Base-by-base conservation (phyloP, 768 basidiomycete genomes). In the Lentinus tigrinus region DNA sequence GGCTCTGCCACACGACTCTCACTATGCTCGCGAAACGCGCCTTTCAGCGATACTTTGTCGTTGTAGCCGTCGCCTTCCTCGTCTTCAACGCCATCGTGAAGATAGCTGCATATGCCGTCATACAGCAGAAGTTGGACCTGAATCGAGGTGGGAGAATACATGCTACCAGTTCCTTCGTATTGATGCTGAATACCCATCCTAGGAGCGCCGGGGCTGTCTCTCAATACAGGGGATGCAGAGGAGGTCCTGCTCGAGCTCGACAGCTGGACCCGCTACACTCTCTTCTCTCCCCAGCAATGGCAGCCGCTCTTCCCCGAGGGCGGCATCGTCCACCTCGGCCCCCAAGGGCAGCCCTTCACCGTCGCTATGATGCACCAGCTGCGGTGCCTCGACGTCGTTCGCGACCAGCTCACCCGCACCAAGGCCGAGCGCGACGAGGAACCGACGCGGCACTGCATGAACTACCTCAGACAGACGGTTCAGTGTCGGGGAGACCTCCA, bases 301-400 rank as follows among this genome's bases (percentile, higher is more conserved):
- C 55, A 58, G 6, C 50, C 65, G 17, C 63, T 70, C 43, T 58
- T 64, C 2, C 70, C 72, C 10, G 52, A 56, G n/a, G 37, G 62
- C 21, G 69, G 70, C n/a, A 48, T 66, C 40, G 39, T 72, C 43
- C 60, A 69, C 47, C 59, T 73, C n/a, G 71, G 72, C 0, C 49
- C 53, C 8, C 26, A 67, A 4, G 57, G 53, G 10, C 47, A 47
- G 47, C 71, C 75, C 2, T 77, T 69, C 58, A 71, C 72, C 13
- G 57, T 77, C 28, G 52, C 69, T 24, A 73, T 77, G 65, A 68
- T 78, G 26, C 76, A 78, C 64, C 70, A 74, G 28, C 64, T 78
- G 1, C 74, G 74, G 23, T 78, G 77, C 55, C 66, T 78, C 60
- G 65, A 78, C 42, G 61, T 76, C 17, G 47, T 77, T n/a, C 70